These are phyloP conservation scores for Fusarium proliferatum DNA, from an alignment of 2,329 filamentous ascomycete genomes.

Conservation along the genomic window DNA sequence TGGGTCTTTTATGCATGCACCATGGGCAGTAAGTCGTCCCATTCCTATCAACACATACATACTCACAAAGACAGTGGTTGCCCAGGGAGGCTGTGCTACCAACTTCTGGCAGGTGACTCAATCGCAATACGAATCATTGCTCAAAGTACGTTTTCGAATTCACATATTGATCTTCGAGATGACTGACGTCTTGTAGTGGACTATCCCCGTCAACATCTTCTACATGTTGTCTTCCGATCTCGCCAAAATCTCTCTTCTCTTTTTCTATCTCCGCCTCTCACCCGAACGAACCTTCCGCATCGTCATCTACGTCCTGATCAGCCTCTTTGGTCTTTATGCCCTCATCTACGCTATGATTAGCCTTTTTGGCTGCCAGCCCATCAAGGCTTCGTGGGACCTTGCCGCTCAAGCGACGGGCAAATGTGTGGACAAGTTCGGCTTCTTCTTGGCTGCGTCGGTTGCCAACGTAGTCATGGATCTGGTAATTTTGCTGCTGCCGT, in stretches of 20 bases:
- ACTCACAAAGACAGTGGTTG: conserved; percentile 20
- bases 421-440: conserved; percentile 40
- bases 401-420: conserved; percentile 33
- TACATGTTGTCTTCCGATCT: conserved; percentile 41
- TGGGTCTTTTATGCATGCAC: conserved; percentile 40
- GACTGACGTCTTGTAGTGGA: conserved; percentile 27
- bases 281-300: conserved; percentile 36
- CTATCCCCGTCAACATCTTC: conserved; percentile 41
- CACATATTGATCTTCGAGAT: rapidly evolving
- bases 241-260: conserved; percentile 39
- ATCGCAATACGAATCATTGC: conserved; percentile 19
- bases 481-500: conserved; percentile 27
- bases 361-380: conserved; percentile 37
- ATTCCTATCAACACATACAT: rapidly evolving
- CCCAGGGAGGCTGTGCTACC: conserved; percentile 28
- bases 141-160: background rate
- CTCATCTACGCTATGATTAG: conserved; percentile 40
- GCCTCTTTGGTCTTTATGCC: conserved; percentile 27
- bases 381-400: conserved; percentile 39
- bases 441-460: conserved; percentile 39
- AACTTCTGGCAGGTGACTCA: conserved; percentile 39
- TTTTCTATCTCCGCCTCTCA: conserved; percentile 38
- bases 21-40: conserved; percentile 33
- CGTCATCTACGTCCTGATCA: conserved; percentile 8
- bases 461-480: conserved; percentile 42